Evolutionary conservation across 805 yeast species (phyloP), one percentile per base, ranked within the genome.

Genomic region (Candida pini): DNA sequence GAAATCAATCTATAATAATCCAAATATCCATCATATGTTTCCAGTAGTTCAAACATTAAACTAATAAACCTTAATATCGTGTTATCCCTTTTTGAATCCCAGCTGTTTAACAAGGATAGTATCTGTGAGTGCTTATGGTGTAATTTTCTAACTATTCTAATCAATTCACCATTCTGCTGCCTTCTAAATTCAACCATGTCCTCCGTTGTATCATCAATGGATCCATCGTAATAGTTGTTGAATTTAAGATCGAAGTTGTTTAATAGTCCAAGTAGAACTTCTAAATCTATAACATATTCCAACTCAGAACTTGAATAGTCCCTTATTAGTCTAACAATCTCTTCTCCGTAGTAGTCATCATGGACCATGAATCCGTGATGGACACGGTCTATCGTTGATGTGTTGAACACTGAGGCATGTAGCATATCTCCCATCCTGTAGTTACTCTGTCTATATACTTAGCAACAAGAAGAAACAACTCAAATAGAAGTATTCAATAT

Each of bases 141-240:
- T 25, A 58, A 33, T 1, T 30, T 18, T 5, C 39, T 28, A 6
- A 52, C 45, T 10, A 39, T 24, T 20, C 44, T 30, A 14, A 43
- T 27, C 18, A 56, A 37, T 5, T 35, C 36, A 7, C 36, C 16
- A 34, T 57, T 56, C 39, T 45, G 37, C 6, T 20, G 18, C 13
- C 36, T 44, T 30, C 61, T 44, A 9, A 21, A 14, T 16, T 33
- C 35, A 1, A 47, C 41, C 34, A 48, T 40, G 25, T 48, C 51
- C 13, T 42, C 43, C 5, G 50, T 38, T 9, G 48, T 45, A 29
- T 58, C 60, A 22, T 51, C 49, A 15, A 38, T 28, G 4, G 52
- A 46, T n/a, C 36, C 49, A 34, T 56, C 60, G 33, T 43, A 54
- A 35, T 55, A 57, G 34, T 45, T 49, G 37, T 56, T 47, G 40